A percentile compares a stretch with the other conserved stretches of the same genome.
These are phyloP conservation scores for Samsoniella hepiali DNA, from an alignment of 2,329 filamentous ascomycete genomes.

Conservation along the genomic window DNA sequence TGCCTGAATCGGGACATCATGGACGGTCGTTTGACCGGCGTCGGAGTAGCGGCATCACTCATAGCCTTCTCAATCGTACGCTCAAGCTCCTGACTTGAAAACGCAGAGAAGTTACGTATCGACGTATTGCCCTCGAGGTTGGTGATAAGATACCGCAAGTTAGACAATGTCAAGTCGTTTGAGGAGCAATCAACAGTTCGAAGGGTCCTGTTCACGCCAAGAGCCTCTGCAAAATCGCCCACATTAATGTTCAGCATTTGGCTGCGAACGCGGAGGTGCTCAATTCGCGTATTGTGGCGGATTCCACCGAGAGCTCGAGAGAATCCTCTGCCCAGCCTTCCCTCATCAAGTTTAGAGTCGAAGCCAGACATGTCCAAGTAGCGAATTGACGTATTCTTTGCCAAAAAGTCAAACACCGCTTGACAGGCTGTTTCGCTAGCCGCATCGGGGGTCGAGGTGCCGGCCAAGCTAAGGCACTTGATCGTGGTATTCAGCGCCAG, in stretches of 20 bases:
- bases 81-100: constrained; percentile 36
- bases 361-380: constrained; percentile 56
- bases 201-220: constrained; percentile 47
- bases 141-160: constrained; percentile 45
- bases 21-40: constrained; percentile 31
- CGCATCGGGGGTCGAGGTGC: constrained; percentile 48
- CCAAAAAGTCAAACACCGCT: constrained; percentile 49
- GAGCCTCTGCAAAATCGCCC: constrained; percentile 49
- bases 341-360: constrained; percentile 55
- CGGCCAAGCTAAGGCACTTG: constrained; percentile 51
- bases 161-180: constrained; percentile 53
- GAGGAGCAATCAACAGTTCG: constrained; percentile 53
- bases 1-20: constrained; percentile 34
- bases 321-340: constrained; percentile 52
- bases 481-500: constrained; percentile 50
- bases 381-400: constrained; percentile 48
- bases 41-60: constrained; percentile 28
- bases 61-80: constrained; percentile 35
- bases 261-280: constrained; percentile 53
- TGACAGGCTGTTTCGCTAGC: constrained; percentile 45
- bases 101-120: constrained; percentile 44
- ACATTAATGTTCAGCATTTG: constrained; percentile 54
- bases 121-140: constrained; percentile 41
- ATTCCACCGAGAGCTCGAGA: constrained; percentile 48
- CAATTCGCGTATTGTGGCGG: constrained; percentile 41